A percentile compares a stretch with the other conserved stretches of the same genome.
phyloP scores from a whole-genome alignment of 1,284 basidiomycete genomes.

The Cutaneotrichosporon cutaneum region DNA sequence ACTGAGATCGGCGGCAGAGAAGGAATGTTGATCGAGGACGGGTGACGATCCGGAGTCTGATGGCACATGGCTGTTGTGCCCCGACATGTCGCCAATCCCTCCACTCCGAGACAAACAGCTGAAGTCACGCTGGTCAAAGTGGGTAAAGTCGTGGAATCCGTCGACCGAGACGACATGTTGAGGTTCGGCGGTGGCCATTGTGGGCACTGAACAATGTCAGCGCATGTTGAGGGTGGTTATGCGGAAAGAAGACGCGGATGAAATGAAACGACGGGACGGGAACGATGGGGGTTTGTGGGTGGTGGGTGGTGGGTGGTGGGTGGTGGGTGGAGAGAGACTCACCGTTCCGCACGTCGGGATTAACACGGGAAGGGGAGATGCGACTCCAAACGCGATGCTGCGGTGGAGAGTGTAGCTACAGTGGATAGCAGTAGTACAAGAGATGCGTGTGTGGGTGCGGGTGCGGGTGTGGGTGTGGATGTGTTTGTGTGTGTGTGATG shows the following conservation, averaged over 20 bases:
- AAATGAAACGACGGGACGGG: constrained; percentile 6
- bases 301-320: neutral
- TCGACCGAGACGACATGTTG: constrained; percentile 15
- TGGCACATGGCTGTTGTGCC: constrained; percentile 8
- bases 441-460: neutral
- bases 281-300: neutral
- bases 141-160: constrained; percentile 24
- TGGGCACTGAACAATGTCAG: constrained; percentile 8
- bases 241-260: neutral
- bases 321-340: neutral
- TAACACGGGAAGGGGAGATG: neutral
- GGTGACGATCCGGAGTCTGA: constrained; percentile 12
- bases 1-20: constrained; percentile 14
- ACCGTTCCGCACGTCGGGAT: neutral
- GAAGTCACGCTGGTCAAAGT: constrained; percentile 11
- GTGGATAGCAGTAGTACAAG: neutral
- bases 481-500: neutral
- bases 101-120: constrained; percentile 5
- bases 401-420: neutral
- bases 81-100: constrained; percentile 8
- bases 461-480: neutral
- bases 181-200: constrained; percentile 9
- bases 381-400: neutral
- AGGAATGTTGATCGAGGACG: constrained; percentile 15
- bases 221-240: neutral